A percentile compares a stretch with the other conserved stretches of the same genome.
These are phyloP conservation scores for Heliocybe sulcata DNA, from an alignment of 1,284 basidiomycete genomes.

Conservation along the genomic window DNA sequence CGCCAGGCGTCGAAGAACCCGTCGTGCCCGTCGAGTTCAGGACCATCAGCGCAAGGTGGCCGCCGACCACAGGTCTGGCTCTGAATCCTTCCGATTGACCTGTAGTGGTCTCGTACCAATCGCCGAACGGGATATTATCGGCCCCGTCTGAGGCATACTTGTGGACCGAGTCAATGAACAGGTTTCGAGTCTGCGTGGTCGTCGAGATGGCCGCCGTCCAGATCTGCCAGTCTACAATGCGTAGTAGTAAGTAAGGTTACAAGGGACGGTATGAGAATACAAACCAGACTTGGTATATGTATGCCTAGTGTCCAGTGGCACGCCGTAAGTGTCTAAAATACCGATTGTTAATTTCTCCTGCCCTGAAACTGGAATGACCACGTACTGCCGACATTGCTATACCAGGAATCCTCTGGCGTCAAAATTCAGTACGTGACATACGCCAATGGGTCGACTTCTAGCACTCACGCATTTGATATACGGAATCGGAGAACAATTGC, in stretches of 20 bases:
- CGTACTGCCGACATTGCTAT: conserved; percentile 38
- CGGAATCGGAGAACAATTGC: conserved; percentile 51
- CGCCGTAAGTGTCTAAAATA: conserved; percentile 39
- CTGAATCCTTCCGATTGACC: conserved; percentile 42
- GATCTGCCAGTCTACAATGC: conserved; percentile 49
- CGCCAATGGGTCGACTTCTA: background rate
- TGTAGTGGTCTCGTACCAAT: conserved; percentile 57
- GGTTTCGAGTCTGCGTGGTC: conserved; percentile 39
- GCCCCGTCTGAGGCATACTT: conserved; percentile 47
- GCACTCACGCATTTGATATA: conserved; percentile 56
- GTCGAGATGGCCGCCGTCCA: conserved; percentile 54
- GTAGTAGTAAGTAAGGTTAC: too few species aligned
- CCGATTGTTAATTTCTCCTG: background rate
- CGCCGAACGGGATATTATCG: conserved; percentile 46
- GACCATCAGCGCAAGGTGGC: conserved; percentile 40
- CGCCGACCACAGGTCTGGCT: conserved; percentile 56
- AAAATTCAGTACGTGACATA: too few species aligned
- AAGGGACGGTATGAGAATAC: background rate
- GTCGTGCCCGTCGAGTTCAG: too few species aligned
- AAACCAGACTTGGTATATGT: conserved; percentile 61
- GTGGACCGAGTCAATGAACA: conserved; percentile 48
- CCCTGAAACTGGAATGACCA: conserved; percentile 6
- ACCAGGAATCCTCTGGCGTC: conserved; percentile 52
- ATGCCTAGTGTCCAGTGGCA: conserved; percentile 62
- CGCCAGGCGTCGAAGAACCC: too few species aligned